Conservation (phyloP, 208 protist genomes). For the Endotrypanum monterogeii region DNA sequence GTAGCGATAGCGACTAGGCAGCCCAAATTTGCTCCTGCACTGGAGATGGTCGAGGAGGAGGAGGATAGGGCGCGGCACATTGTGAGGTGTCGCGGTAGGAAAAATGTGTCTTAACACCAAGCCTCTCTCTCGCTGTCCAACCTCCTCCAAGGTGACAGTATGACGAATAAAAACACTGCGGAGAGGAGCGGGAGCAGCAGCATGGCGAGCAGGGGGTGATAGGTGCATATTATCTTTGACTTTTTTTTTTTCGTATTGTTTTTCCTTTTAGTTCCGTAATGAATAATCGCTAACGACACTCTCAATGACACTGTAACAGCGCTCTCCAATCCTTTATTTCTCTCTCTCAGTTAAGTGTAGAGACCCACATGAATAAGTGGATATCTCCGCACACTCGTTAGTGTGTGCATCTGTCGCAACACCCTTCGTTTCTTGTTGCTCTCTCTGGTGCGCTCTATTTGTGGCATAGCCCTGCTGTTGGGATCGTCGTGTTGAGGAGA, state of each 20-base stretch:
- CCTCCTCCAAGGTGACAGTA: no score
- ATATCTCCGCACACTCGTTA: not conserved
- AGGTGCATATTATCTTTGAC: not conserved
- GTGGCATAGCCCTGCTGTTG: no score
- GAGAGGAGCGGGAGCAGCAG: not conserved
- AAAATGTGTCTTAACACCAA: not conserved
- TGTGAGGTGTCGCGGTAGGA: not conserved
- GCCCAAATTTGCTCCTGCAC: not conserved
- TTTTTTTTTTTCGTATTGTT: not conserved
- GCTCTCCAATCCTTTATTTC: not conserved
- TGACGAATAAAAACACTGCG: not conserved
- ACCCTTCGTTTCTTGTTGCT: not conserved
- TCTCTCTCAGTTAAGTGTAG: not conserved
- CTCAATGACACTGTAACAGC: not conserved
- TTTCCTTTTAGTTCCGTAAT: not conserved
- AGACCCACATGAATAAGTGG: not conserved
- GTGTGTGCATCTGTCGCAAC: not conserved
- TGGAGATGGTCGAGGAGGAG: no score
- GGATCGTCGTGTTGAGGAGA: no score
- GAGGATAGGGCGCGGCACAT: not conserved
- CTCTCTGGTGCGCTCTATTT: not conserved
- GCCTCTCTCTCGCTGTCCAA: not conserved
- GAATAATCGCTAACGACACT: constrained; percentile 2
- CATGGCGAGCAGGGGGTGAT: not conserved
- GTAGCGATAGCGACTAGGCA: constrained; percentile 71